Conservation (phyloP, 495 filamentous ascomycete species). For the Penicillium manginii region DNA sequence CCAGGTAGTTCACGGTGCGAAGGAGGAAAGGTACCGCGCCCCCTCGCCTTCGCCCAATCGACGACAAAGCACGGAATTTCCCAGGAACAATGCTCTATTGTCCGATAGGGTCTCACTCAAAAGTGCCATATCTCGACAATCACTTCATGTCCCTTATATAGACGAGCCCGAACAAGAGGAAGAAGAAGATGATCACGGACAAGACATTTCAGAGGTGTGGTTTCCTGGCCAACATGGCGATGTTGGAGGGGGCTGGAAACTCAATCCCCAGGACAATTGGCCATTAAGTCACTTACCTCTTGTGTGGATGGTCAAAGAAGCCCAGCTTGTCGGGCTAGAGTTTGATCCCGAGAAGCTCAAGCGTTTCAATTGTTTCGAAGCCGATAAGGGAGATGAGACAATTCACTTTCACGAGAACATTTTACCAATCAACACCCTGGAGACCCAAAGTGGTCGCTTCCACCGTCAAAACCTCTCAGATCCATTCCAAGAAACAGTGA, state of each 20-base stretch:
- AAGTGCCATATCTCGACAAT: conserved; percentile 16
- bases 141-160: conserved; percentile 11
- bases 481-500: conserved; percentile 11
- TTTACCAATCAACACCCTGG: not conserved
- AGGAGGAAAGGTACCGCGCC: conserved; percentile 22
- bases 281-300: conserved; percentile 71
- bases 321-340: conserved; percentile 65
- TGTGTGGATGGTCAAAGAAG: conserved; percentile 81
- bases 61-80: conserved; percentile 10
- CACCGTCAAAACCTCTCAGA: not conserved
- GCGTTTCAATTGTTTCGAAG: conserved; percentile 61
- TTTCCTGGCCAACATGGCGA: conserved; percentile 81
- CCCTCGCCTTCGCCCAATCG: conserved; percentile 12
- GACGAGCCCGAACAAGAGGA: conserved; percentile 11
- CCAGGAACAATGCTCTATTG: conserved; percentile 2
- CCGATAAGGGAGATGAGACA: not conserved
- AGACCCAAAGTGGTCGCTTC: not conserved
- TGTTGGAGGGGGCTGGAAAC: conserved; percentile 79
- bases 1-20: not conserved
- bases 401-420: not conserved
- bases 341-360: conserved; percentile 69
- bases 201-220: conserved; percentile 80
- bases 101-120: conserved; percentile 15
- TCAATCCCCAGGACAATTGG: conserved; percentile 53
- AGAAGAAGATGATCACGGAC: conserved; percentile 58